Base-by-base conservation (phyloP, 768 basidiomycete species). In the Tricholoma sp. region DNA sequence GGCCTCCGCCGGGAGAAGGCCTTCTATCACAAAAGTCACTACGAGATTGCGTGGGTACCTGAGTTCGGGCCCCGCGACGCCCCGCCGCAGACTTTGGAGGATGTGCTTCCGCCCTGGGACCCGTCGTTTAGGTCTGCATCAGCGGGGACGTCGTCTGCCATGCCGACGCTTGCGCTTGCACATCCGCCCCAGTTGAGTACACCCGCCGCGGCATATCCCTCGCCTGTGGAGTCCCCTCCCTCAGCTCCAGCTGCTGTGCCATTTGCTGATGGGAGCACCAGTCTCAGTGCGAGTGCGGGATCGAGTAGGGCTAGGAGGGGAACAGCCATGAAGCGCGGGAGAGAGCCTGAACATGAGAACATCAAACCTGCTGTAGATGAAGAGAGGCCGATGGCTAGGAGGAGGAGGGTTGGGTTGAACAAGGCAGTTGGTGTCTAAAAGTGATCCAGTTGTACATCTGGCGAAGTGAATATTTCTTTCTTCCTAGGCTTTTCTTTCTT, bases 11-110 rank as follows among this genome's bases (percentile, higher is more conserved):
- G 61, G 37, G 57, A 59, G 39, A 22, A 55, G 12, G 61, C 50
- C 7, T 62, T 62, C 43, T 60, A 55, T 35, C 50, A 57, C 47
- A 49, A 50, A n/a, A 58, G 57, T 7, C 62, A 63, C 50, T 57
- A 37, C 43, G 62, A 60, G 32, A 49, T 60, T 16, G 57, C 43
- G 6, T 63, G 62, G 62, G 27, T 50, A 0, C 55, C 57, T 5
- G 62, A 55, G 37, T 63, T 63, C 41, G 62, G 62, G 19, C 50
- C 55, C 21, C 50, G 50, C 21, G 29, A 56, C 35, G 39, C 21
- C 6, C 59, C 57, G 2, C 62, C 59, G 6, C 53, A 16, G 52
- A 60, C 59, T 6, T 18, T 47, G 1, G 57, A 51, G 11, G 62
- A 57, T 31, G 55, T 55, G 5, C 45, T 59, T 19, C 56, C 60